Percentiles rank a stretch among this genome's conserved stretches.
Evolutionary conservation across 352 stramenopile species (phyloP).

Genomic region (Phytophthora capsici): DNA sequence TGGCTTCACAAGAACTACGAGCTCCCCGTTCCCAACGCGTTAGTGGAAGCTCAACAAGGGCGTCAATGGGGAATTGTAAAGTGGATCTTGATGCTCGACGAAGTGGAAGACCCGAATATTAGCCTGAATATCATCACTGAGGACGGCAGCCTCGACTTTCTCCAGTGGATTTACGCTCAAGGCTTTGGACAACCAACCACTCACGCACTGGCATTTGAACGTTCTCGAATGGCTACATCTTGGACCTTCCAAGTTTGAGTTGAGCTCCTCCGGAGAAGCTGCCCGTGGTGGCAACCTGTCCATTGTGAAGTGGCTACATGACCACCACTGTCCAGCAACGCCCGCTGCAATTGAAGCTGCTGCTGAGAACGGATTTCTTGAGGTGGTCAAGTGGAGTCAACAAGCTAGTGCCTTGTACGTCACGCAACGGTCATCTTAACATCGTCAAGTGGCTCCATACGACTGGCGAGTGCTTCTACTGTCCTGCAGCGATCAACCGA

Average conservation of each 20-base stretch:
- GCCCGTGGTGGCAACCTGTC: slow-evolving; percentile 16
- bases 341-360: slow-evolving; percentile 23
- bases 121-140: slow-evolving; percentile 5
- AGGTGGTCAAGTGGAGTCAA: slow-evolving; percentile 17
- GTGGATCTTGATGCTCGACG: slow-evolving; percentile 22
- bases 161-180: slow-evolving; percentile 17
- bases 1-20: slow-evolving; percentile 13
- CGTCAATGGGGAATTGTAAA: slow-evolving; percentile 20
- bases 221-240: slow-evolving; percentile 19
- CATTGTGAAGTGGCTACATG: slow-evolving; percentile 22
- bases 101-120: slow-evolving; percentile 11
- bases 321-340: slow-evolving; percentile 8
- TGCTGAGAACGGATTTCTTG: slow-evolving; percentile 22
- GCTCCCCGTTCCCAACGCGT: background rate
- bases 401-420: slow-evolving; percentile 9
- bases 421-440: slow-evolving; percentile 13
- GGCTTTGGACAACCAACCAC: background rate
- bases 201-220: slow-evolving; percentile 3
- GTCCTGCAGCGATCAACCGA: slow-evolving; percentile 23
- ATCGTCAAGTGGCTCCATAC: slow-evolving; percentile 23
- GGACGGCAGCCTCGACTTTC: slow-evolving; percentile 6
- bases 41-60: slow-evolving; percentile 15
- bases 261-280: slow-evolving; percentile 7
- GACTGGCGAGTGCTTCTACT: slow-evolving; percentile 18
- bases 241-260: slow-evolving; percentile 7